phyloP scores from a whole-genome alignment of 805 yeast genomes.

The Barnettozyma californica region DNA sequence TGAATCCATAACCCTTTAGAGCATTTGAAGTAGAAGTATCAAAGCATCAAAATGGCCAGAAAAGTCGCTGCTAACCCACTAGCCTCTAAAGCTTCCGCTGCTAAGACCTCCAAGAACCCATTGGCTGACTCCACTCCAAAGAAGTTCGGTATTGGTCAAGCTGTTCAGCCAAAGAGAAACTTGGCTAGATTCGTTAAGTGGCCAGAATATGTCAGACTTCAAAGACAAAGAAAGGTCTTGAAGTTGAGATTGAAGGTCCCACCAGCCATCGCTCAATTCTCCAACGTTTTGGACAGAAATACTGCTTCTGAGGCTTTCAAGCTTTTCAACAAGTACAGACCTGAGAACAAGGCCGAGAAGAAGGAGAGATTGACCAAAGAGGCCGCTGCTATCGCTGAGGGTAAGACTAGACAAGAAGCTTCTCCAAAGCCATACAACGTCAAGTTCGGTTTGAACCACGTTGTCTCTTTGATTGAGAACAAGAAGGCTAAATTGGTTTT shows the following conservation, averaged over 20 bases:
- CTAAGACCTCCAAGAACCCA: conserved; percentile 68
- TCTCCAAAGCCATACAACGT: conserved; percentile 96
- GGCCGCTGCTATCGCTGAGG: conserved; percentile 98
- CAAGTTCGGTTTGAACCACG: conserved; percentile 99
- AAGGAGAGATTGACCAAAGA: conserved; percentile 98
- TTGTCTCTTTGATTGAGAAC: conserved; percentile 94
- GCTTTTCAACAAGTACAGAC: conserved; percentile 98
- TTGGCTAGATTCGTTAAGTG: conserved; percentile 96
- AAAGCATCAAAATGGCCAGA: conserved; percentile 28
- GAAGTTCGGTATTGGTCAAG: conserved; percentile 96
- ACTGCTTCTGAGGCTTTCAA: conserved; percentile 96
- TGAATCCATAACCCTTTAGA: not conserved
- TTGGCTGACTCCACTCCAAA: conserved; percentile 85
- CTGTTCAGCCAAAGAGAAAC: conserved; percentile 92
- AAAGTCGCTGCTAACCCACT: conserved; percentile 99
- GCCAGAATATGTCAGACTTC: conserved; percentile 98
- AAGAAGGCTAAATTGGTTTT: conserved; percentile 96
- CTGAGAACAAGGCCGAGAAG: conserved; percentile 96
- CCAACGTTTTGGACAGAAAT: conserved; percentile 95
- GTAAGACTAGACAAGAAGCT: conserved; percentile 94
- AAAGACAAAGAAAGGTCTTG: conserved; percentile 98
- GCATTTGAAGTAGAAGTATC: not conserved
- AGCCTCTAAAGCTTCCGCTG: conserved; percentile 62
- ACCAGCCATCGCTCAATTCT: conserved; percentile 97
- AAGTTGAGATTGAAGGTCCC: conserved; percentile 97